phyloP scores from a whole-genome alignment of 441 rosid species.

The Eutrema salsugineum region DNA sequence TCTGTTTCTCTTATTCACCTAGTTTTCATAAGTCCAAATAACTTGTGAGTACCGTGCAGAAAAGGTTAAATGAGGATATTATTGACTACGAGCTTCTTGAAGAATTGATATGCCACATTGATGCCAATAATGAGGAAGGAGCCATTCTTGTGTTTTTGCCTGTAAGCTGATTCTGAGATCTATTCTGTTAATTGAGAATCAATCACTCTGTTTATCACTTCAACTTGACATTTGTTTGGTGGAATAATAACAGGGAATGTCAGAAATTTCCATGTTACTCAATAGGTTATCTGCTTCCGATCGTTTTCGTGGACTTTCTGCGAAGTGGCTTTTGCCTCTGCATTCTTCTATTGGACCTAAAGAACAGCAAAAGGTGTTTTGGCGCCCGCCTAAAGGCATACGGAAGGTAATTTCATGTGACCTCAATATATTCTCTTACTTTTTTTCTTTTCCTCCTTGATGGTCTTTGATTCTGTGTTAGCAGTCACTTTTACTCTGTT shows the following conservation, averaged over 20 bases:
- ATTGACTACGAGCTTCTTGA: slow-evolving; percentile 92
- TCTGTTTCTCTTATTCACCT: slow-evolving; percentile 11
- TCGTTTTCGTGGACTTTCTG: slow-evolving; percentile 77
- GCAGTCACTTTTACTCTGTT: background rate
- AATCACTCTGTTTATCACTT: background rate
- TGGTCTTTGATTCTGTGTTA: background rate
- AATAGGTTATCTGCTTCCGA: slow-evolving; percentile 76
- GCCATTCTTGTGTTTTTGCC: slow-evolving; percentile 88
- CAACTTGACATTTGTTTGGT: slow-evolving; percentile 27
- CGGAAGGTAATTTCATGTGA: slow-evolving; percentile 56
- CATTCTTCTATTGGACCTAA: slow-evolving; percentile 79
- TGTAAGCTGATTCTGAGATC: slow-evolving; percentile 43
- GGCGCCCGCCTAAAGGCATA: slow-evolving; percentile 67
- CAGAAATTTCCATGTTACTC: slow-evolving; percentile 64
- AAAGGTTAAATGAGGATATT: slow-evolving; percentile 74
- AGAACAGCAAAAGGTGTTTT: slow-evolving; percentile 75
- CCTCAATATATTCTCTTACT: background rate
- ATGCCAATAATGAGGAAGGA: slow-evolving; percentile 71
- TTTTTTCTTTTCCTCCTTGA: background rate
- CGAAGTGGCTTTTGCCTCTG: slow-evolving; percentile 86
- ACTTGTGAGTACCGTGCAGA: slow-evolving; percentile 38
- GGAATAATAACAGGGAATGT: slow-evolving; percentile 64
- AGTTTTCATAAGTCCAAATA: slow-evolving; percentile 8
- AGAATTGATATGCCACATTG: slow-evolving; percentile 82
- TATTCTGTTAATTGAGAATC: background rate